Conservation (phyloP, 441 rosid genomes). For the Brassica hybrid region DNA sequence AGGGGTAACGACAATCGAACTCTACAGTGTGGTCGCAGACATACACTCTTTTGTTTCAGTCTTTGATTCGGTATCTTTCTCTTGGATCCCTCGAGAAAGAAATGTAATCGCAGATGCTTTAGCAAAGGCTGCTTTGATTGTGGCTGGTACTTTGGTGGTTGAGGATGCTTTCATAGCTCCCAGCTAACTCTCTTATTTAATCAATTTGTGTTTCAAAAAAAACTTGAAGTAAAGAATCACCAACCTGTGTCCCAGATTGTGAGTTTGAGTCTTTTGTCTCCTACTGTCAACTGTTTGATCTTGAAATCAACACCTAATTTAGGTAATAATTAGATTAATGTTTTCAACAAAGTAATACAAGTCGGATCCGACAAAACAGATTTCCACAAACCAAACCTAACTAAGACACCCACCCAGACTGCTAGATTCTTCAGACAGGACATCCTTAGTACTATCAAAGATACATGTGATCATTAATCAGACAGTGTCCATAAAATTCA, state of each 20-base stretch:
- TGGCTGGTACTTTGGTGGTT: too few species aligned
- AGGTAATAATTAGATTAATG: not conserved
- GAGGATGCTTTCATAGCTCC: too few species aligned
- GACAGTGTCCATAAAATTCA: conserved; percentile 1
- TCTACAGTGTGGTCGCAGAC: too few species aligned
- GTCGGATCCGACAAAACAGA: conserved; percentile 23
- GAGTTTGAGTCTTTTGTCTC: conserved; percentile 80
- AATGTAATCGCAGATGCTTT: too few species aligned
- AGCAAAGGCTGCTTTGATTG: too few species aligned
- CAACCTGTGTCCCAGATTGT: conserved; percentile 97
- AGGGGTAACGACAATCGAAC: too few species aligned
- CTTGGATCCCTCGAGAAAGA: too few species aligned
- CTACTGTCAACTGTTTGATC: conserved; percentile 79
- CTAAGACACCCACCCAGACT: not conserved
- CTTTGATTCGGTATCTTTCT: too few species aligned
- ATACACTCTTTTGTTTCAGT: too few species aligned
- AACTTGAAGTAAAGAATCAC: not conserved
- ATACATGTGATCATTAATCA: not conserved
- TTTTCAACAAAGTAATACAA: conserved; percentile 12
- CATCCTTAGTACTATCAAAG: not conserved
- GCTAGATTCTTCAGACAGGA: not conserved
- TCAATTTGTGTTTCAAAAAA: too few species aligned
- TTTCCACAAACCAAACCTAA: conserved; percentile 9
- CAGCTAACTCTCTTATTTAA: too few species aligned
- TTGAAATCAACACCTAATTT: conserved; percentile 83